Percentiles rank a stretch among this genome's conserved stretches.
phyloP scores from a whole-genome alignment of 148 eudicot genomes.

The Chenopodium quinoa region DNA sequence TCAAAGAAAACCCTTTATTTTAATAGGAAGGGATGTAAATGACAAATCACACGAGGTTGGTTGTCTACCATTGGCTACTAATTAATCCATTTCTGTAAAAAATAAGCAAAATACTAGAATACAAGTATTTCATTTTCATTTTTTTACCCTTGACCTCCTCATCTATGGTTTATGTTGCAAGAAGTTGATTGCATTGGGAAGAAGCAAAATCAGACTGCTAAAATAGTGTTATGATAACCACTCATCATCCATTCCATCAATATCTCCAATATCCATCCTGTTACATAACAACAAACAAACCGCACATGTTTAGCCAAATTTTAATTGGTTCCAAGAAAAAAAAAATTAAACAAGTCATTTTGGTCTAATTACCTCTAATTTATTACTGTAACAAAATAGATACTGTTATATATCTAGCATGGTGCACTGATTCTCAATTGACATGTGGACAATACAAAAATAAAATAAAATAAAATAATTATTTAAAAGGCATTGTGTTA shows the following conservation, averaged over 20 bases:
- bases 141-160: too few species aligned
- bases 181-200: constrained; percentile 19
- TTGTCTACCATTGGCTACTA: background rate
- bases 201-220: background rate
- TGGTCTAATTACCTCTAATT: background rate
- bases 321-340: background rate
- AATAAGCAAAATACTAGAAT: too few species aligned
- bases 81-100: background rate
- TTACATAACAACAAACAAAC: constrained; percentile 6
- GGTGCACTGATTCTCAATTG: too few species aligned
- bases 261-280: constrained; percentile 85
- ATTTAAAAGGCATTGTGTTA: too few species aligned
- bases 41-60: background rate
- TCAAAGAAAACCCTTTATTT: background rate
- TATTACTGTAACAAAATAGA: too few species aligned
- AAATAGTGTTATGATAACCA: constrained; percentile 50
- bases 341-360: too few species aligned
- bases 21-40: background rate
- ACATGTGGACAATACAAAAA: too few species aligned
- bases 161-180: background rate
- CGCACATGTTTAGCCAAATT: background rate
- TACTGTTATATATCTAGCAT: too few species aligned
- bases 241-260: constrained; percentile 79
- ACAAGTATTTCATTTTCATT: background rate
- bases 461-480: too few species aligned